phyloP scores from a whole-genome alignment of 805 yeast genomes.

The Candida koratica region DNA sequence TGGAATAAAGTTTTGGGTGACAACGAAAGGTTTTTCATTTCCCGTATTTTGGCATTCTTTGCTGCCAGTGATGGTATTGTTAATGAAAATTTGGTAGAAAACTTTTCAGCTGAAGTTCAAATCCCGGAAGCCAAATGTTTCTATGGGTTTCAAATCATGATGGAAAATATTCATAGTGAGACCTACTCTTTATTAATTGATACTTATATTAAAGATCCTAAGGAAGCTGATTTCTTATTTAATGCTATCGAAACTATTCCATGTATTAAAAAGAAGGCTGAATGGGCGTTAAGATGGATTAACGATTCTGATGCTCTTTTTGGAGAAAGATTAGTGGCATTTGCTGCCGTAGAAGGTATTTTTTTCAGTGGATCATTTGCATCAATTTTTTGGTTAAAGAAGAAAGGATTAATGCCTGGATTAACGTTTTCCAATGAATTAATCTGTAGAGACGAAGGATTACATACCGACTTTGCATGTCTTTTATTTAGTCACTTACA shows the following conservation, averaged over 20 bases:
- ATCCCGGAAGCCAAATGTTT: conserved; percentile 97
- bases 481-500: conserved; percentile 87
- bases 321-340: conserved; percentile 95
- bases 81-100: conserved; percentile 95
- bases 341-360: conserved; percentile 98
- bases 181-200: conserved; percentile 93
- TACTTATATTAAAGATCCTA: conserved; percentile 92
- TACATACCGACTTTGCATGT: conserved; percentile 98
- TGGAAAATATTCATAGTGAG: conserved; percentile 98
- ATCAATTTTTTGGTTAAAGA: conserved; percentile 97
- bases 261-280: conserved; percentile 94
- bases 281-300: conserved; percentile 99
- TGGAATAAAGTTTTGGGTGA: conserved; percentile 89
- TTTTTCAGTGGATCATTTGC: conserved; percentile 98
- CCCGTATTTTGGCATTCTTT: conserved; percentile 92
- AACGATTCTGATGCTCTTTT: conserved; percentile 81
- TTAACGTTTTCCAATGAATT: conserved; percentile 95
- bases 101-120: conserved; percentile 96
- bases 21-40: conserved; percentile 87
- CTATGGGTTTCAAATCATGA: conserved; percentile 99
- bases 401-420: conserved; percentile 99
- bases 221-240: conserved; percentile 84
- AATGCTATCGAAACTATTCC: conserved; percentile 97
- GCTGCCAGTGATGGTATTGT: conserved; percentile 99
- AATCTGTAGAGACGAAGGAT: conserved; percentile 97